Percentiles rank a stretch among this genome's conserved stretches.
Evolutionary conservation across 2,329 filamentous ascomycete genomes (phyloP).

Genomic region (Nannizzia gypsea): DNA sequence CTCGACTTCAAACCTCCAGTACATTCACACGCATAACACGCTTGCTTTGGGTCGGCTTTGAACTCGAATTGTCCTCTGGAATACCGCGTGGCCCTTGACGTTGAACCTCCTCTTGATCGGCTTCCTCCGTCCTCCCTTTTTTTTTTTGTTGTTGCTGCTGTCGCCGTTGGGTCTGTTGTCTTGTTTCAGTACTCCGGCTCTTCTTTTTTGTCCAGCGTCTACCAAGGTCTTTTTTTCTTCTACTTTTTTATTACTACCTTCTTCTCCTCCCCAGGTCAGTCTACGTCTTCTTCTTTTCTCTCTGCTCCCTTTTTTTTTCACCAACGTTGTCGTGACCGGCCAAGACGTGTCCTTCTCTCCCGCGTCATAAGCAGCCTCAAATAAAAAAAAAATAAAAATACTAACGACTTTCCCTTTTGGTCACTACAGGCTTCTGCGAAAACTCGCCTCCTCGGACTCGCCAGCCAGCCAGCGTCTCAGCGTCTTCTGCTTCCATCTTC

Average conservation of each 20-base stretch:
- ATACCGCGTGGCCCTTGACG: constrained; percentile 5
- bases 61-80: constrained; percentile 21
- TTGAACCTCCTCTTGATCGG: constrained; percentile 10
- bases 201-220: constrained; percentile 18
- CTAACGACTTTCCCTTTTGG: background rate
- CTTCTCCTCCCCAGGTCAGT: background rate
- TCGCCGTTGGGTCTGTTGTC: constrained; percentile 4
- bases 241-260: constrained; percentile 1
- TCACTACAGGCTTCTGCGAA: no score
- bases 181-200: constrained; percentile 2
- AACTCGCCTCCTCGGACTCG: background rate
- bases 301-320: background rate
- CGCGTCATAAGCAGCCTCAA: constrained; percentile 5
- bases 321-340: background rate
- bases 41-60: constrained; percentile 7
- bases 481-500: background rate
- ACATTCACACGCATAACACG: no score
- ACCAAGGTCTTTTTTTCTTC: background rate
- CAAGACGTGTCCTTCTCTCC: constrained; percentile 4
- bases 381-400: no score
- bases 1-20: constrained; percentile 14
- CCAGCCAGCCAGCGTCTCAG: background rate
- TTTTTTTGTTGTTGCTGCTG: background rate
- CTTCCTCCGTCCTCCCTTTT: constrained; percentile 4
- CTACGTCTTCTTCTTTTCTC: background rate